A percentile compares a stretch with the other conserved stretches of the same genome.
These are phyloP conservation scores for Globisporangium nodosum DNA, from an alignment of 352 stramenopile species.

Conservation along the genomic window DNA sequence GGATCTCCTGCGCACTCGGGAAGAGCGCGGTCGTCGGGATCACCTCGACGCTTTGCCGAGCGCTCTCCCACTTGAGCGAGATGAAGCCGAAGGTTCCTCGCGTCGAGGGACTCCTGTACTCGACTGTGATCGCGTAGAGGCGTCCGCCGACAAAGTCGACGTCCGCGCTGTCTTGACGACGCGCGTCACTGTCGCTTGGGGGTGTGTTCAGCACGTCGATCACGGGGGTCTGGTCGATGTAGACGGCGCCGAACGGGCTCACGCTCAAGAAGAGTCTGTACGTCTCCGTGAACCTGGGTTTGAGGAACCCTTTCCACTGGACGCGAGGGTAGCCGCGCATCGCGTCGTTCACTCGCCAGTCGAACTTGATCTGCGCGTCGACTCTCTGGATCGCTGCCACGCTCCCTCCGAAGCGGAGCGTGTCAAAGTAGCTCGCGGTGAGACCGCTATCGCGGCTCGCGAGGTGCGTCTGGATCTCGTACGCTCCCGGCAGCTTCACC, in stretches of 20 bases:
- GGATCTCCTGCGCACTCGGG: conserved; percentile 22
- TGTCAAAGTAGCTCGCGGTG: conserved; percentile 31
- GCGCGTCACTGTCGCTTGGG: conserved; percentile 2
- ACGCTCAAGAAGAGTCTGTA: conserved; percentile 34
- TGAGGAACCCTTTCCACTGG: conserved; percentile 40
- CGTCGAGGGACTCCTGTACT: conserved; percentile 24
- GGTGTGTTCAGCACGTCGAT: conserved; percentile 32
- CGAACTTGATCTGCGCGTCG: conserved; percentile 31
- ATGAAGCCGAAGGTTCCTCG: conserved; percentile 14
- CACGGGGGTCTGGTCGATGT: conserved; percentile 25
- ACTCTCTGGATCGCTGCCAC: conserved; percentile 9
- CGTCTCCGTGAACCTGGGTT: conserved; percentile 30
- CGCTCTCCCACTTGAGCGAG: conserved; percentile 24
- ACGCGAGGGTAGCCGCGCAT: conserved; percentile 40
- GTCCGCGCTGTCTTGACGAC: background rate
- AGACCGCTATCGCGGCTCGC: conserved; percentile 23
- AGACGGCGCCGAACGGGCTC: conserved; percentile 19
- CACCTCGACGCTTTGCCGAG: conserved; percentile 16
- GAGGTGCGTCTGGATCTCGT: conserved; percentile 45
- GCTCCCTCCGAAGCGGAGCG: conserved; percentile 14
- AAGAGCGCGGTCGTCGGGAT: conserved; percentile 20
- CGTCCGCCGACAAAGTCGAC: conserved; percentile 21
- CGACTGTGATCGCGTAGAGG: conserved; percentile 37
- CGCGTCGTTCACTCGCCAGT: conserved; percentile 29
- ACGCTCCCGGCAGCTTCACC: conserved; percentile 22